Percentiles rank a stretch among this genome's conserved stretches.
phyloP scores from a whole-genome alignment of 768 basidiomycete species.

The Trametes punicea region DNA sequence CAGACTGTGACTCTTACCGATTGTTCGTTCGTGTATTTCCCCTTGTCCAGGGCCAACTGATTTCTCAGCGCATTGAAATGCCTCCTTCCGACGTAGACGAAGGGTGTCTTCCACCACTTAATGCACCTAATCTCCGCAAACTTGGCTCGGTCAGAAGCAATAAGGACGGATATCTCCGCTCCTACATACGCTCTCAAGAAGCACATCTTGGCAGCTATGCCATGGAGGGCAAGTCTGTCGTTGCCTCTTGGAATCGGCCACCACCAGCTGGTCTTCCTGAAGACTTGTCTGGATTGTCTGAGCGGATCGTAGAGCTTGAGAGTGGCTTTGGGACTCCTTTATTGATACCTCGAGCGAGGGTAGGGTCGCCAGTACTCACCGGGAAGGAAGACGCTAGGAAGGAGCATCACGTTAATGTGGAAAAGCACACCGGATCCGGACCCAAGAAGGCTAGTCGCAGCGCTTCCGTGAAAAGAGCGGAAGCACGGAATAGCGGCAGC shows the following conservation, averaged over 20 bases:
- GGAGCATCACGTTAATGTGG: not conserved
- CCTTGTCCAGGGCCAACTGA: too few species aligned
- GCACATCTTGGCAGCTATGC: slow-evolving; percentile 43
- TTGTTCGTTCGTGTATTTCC: too few species aligned
- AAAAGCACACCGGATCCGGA: too few species aligned
- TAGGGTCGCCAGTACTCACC: too few species aligned
- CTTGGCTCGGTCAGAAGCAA: slow-evolving; percentile 32
- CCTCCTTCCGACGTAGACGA: not conserved
- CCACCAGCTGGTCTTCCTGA: not conserved
- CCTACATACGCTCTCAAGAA: slow-evolving; percentile 50
- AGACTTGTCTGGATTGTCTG: not conserved
- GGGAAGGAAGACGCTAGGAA: not conserved
- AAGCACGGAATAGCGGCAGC: too few species aligned
- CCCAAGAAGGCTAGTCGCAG: too few species aligned
- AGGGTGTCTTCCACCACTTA: not conserved
- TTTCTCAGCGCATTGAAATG: not conserved
- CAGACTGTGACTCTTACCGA: too few species aligned
- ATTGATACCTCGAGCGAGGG: slow-evolving; percentile 18
- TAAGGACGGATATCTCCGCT: slow-evolving; percentile 39
- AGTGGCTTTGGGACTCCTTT: slow-evolving; percentile 17
- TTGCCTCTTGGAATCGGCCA: slow-evolving; percentile 22
- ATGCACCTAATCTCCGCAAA: slow-evolving; percentile 7
- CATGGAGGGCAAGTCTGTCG: slow-evolving; percentile 32
- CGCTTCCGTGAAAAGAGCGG: too few species aligned
- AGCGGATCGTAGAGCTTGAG: not conserved